A percentile compares a stretch with the other conserved stretches of the same genome.
Conservation (phyloP, 495 filamentous ascomycete genomes). For the Clavariopsis aquatica region DNA sequence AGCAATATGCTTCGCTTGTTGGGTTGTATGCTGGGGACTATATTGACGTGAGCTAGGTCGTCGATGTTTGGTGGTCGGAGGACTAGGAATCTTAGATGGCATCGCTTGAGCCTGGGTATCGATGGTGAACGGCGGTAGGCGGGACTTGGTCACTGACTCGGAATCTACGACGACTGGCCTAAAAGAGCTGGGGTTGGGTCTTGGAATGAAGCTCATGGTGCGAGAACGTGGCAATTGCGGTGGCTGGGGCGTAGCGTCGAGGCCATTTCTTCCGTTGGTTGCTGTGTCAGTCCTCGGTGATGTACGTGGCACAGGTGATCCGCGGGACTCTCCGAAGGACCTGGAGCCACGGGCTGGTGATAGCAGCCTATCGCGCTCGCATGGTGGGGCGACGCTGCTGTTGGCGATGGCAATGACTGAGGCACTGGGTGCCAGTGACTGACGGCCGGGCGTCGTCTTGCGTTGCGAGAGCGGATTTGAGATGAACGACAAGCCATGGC, state of each 20-base stretch:
- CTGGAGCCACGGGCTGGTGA: conserved; percentile 7
- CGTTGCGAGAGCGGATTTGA: conserved; percentile 32
- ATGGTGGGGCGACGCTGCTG: not conserved
- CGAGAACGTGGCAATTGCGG: conserved; percentile 19
- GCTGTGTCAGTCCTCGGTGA: not conserved
- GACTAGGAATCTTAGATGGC: conserved; percentile 25
- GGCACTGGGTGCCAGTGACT: not conserved
- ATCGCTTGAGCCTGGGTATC: not conserved
- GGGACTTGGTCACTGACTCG: not conserved
- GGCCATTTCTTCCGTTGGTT: not conserved
- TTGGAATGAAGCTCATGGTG: conserved; percentile 36
- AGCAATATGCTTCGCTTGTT: conserved; percentile 24
- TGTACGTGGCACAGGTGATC: not conserved
- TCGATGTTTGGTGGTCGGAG: not conserved
- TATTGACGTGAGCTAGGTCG: conserved; percentile 20
- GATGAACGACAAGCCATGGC: conserved; percentile 27
- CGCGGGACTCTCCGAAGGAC: not conserved
- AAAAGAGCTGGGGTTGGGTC: conserved; percentile 12
- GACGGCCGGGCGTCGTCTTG: conserved; percentile 20
- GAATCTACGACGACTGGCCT: not conserved
- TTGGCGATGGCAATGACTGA: not conserved
- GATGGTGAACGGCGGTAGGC: not conserved
- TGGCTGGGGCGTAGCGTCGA: conserved; percentile 23
- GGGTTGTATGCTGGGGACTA: conserved; percentile 1
- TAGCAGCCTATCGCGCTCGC: not conserved